phyloP scores from a whole-genome alignment of 495 filamentous ascomycete species.

The Penicillium flavigenum region DNA sequence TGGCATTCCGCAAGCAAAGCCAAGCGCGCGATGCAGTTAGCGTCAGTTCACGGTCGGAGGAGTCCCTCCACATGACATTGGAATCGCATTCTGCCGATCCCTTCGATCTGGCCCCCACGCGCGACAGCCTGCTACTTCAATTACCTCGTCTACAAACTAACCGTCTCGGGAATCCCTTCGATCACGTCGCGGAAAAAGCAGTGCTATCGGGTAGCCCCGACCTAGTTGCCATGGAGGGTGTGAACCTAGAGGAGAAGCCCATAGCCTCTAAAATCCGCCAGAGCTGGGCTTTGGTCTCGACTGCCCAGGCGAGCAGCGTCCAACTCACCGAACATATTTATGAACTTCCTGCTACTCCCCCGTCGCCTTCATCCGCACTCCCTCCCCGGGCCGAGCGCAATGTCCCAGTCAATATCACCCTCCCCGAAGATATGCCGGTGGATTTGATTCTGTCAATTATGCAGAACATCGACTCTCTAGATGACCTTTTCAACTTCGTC shows the following conservation, averaged over 20 bases:
- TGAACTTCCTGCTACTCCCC: conserved; percentile 40
- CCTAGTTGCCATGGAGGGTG: not conserved
- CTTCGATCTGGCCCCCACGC: conserved; percentile 21
- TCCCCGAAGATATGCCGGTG: conserved; percentile 48
- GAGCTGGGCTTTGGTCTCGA: conserved; percentile 18
- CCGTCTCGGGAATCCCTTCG: conserved; percentile 21
- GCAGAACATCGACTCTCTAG: conserved; percentile 47
- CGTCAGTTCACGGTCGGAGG: conserved; percentile 6
- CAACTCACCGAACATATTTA: conserved; percentile 32
- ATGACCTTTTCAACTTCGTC: conserved; percentile 59
- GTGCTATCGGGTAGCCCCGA: not conserved
- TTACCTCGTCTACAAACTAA: conserved; percentile 41
- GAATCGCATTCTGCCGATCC: conserved; percentile 16
- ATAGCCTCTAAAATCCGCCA: conserved; percentile 20
- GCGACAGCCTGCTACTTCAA: conserved; percentile 29
- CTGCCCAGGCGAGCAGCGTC: conserved; percentile 23
- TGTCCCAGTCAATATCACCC: conserved; percentile 2
- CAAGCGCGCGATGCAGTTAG: conserved; percentile 8
- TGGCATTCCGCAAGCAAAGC: conserved; percentile 9
- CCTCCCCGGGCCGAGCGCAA: not conserved
- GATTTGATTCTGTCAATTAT: conserved; percentile 53
- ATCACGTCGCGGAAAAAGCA: conserved; percentile 3
- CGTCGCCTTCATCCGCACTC: conserved; percentile 23
- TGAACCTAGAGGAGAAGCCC: conserved; percentile 1
- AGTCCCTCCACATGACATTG: conserved; percentile 8